These are phyloP conservation scores for Colletotrichum salicis DNA, from an alignment of 2,329 filamentous ascomycete genomes.

Conservation along the genomic window DNA sequence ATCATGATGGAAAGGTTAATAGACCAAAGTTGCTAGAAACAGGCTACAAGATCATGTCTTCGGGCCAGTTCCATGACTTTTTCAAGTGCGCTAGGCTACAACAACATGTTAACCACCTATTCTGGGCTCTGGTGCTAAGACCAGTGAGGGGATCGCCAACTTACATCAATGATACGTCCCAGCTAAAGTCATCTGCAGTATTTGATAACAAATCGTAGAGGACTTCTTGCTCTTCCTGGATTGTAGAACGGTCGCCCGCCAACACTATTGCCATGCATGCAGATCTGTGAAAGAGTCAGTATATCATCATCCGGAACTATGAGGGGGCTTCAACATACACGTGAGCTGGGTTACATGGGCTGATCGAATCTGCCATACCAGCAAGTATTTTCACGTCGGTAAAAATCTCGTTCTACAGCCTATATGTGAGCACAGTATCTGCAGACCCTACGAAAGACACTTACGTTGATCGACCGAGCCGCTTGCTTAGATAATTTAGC, in stretches of 20 bases:
- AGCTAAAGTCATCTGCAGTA: slow-evolving; percentile 35
- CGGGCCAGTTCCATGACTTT: too few relatives aligned
- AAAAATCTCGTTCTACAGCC: background rate
- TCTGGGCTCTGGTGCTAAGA: too few relatives aligned
- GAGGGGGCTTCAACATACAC: background rate
- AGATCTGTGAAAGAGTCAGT: slow-evolving; percentile 31
- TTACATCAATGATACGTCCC: slow-evolving; percentile 12
- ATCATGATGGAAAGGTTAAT: too few relatives aligned
- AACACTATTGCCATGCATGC: slow-evolving; percentile 43
- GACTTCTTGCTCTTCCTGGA: slow-evolving; percentile 48
- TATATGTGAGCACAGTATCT: background rate
- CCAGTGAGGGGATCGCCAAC: background rate
- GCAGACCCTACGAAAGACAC: slow-evolving; percentile 35
- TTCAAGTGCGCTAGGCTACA: too few relatives aligned
- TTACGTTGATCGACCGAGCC: slow-evolving; percentile 31
- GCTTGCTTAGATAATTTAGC: slow-evolving; percentile 20
- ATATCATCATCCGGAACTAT: background rate
- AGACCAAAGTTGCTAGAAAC: too few relatives aligned
- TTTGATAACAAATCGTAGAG: slow-evolving; percentile 47
- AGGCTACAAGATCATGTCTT: too few relatives aligned
- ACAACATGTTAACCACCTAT: background rate
- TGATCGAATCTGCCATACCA: slow-evolving; percentile 12
- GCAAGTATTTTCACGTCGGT: slow-evolving; percentile 16
- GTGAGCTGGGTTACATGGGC: background rate
- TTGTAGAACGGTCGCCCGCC: slow-evolving; percentile 50